phyloP scores from a whole-genome alignment of 2,329 filamentous ascomycete species.

The Aureobasidium uvarum region DNA sequence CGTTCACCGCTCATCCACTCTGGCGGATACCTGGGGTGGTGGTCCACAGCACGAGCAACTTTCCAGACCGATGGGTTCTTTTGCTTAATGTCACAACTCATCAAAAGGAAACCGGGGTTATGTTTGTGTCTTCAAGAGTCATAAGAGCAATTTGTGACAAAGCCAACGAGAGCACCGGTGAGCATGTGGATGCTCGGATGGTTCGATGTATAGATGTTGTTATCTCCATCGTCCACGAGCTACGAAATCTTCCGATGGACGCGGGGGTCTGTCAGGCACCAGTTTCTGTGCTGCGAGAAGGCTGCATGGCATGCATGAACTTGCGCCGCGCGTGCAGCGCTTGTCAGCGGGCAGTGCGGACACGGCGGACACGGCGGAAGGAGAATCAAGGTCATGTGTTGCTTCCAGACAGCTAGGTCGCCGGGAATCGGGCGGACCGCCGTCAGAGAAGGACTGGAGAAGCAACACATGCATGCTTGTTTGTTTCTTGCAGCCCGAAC shows the following conservation, averaged over 20 bases:
- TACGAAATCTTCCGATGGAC: constrained; percentile 14
- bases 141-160: not conserved
- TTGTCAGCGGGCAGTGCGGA: constrained; percentile 3
- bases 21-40: too few relatives aligned
- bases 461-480: not conserved
- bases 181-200: not conserved
- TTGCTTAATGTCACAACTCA: not conserved
- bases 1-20: not conserved
- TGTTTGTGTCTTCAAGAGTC: not conserved
- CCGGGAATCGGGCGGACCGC: not conserved
- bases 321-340: not conserved
- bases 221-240: not conserved
- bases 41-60: not conserved
- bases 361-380: not conserved
- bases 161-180: not conserved
- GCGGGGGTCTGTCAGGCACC: not conserved
- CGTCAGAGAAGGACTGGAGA: not conserved
- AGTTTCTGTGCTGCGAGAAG: not conserved
- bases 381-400: not conserved
- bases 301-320: constrained; percentile 6
- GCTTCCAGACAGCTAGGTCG: not conserved
- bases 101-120: not conserved
- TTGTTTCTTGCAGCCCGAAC: not conserved
- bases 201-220: not conserved
- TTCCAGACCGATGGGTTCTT: not conserved